A percentile compares a stretch with the other conserved stretches of the same genome.
Evolutionary conservation across 2,329 filamentous ascomycete species (phyloP).

Genomic region (Cordyceps cateniannulata): DNA sequence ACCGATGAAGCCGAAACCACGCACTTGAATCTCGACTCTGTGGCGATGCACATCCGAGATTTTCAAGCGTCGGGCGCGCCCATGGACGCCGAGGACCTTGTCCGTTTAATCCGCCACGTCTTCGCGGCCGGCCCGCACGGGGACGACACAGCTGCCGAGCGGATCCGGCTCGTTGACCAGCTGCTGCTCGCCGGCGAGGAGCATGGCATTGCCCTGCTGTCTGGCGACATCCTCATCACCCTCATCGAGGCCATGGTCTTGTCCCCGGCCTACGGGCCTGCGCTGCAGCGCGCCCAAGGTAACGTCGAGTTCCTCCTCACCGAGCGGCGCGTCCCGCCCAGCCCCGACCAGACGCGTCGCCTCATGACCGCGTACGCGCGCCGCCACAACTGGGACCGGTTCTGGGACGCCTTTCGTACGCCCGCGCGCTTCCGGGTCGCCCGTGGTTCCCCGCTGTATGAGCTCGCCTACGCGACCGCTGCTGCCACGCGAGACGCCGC

Average conservation of each 20-base stretch:
- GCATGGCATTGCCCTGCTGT: conserved; percentile 36
- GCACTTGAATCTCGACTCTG: conserved; percentile 15
- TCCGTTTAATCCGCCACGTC: conserved; percentile 33
- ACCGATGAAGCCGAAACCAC: not conserved
- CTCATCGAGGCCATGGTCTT: conserved; percentile 36
- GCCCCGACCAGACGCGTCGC: conserved; percentile 31
- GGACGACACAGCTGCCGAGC: conserved; percentile 21
- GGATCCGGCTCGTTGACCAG: conserved; percentile 34
- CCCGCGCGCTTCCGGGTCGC: conserved; percentile 41
- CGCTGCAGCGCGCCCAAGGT: conserved; percentile 33
- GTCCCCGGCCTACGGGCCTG: conserved; percentile 24
- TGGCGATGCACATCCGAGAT: conserved; percentile 29
- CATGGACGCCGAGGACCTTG: conserved; percentile 28
- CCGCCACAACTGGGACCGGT: conserved; percentile 44
- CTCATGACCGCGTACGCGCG: conserved; percentile 42
- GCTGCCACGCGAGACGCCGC: conserved; percentile 35
- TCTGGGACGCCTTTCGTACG: conserved; percentile 56
- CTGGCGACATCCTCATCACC: conserved; percentile 41
- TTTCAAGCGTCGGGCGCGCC: conserved; percentile 32
- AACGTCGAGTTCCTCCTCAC: conserved; percentile 41
- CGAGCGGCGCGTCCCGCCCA: conserved; percentile 31
- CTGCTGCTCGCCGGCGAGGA: conserved; percentile 39
- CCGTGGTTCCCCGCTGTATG: conserved; percentile 50
- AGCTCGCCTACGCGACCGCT: conserved; percentile 43
- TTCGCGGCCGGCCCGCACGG: conserved; percentile 22